Evolutionary conservation across 257 asterid genomes (phyloP).

Genomic region (Nicotiana paniculata): DNA sequence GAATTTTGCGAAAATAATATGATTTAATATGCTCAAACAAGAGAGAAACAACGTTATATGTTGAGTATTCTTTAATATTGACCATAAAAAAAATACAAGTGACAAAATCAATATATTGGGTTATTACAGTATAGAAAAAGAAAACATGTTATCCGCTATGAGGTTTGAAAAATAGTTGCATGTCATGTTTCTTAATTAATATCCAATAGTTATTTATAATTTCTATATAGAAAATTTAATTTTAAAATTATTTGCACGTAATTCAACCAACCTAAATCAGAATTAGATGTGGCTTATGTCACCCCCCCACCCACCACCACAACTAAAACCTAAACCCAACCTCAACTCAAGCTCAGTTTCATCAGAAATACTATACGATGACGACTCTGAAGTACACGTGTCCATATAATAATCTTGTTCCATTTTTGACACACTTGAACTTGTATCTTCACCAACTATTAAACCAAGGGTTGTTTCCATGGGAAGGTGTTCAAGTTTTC

Average conservation of each 20-base stretch:
- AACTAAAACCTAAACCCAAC: constrained; percentile 37
- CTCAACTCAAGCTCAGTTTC: constrained; percentile 62
- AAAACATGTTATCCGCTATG: no score
- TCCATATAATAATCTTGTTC: neutral
- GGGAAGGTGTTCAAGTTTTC: neutral
- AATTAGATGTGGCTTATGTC: neutral
- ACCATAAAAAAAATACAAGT: no score
- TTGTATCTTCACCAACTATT: constrained; percentile 14
- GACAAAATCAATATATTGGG: no score
- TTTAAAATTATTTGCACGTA: neutral
- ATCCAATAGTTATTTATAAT: no score
- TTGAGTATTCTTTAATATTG: no score
- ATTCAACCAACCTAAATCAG: no score
- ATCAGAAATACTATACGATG: constrained; percentile 10
- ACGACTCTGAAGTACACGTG: constrained; percentile 18
- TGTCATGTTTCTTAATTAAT: no score
- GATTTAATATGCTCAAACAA: no score
- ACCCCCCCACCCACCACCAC: neutral
- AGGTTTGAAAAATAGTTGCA: no score
- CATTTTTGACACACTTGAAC: constrained; percentile 2
- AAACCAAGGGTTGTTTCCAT: constrained; percentile 57
- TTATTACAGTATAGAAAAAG: no score
- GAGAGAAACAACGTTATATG: no score
- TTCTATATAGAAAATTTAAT: neutral
- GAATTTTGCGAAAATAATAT: no score